These are phyloP conservation scores for Pythium rishiriense DNA, from an alignment of 352 stramenopile genomes.

Conservation along the genomic window DNA sequence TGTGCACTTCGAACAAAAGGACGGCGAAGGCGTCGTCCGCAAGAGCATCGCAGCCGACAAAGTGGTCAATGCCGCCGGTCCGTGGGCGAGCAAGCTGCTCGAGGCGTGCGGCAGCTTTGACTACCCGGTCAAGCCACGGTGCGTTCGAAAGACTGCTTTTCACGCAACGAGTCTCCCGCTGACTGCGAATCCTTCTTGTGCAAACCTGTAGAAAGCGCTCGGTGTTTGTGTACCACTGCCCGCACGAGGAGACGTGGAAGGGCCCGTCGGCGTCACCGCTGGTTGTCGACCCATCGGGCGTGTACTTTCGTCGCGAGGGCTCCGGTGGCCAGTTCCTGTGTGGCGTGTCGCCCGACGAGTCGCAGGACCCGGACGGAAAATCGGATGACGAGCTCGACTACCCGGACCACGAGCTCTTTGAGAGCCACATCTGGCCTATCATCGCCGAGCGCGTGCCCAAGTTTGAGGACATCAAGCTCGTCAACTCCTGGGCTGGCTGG, in stretches of 20 bases:
- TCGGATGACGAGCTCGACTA: constrained; percentile 67
- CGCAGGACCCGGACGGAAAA: constrained; percentile 61
- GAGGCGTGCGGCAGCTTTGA: constrained; percentile 68
- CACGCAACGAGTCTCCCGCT: background rate
- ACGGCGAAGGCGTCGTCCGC: constrained; percentile 31
- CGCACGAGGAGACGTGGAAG: constrained; percentile 73
- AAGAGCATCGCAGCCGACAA: constrained; percentile 42
- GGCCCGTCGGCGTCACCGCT: constrained; percentile 62
- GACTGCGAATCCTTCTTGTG: background rate
- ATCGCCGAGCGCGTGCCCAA: constrained; percentile 72
- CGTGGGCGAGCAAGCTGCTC: constrained; percentile 69
- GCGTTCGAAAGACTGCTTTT: no score
- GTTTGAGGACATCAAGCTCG: constrained; percentile 82
- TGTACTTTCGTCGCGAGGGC: constrained; percentile 84
- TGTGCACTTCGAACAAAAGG: constrained; percentile 45
- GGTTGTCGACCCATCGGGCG: constrained; percentile 71
- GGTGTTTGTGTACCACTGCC: constrained; percentile 80
- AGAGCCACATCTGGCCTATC: constrained; percentile 80
- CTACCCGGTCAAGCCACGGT: constrained; percentile 73
- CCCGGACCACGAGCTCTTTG: constrained; percentile 71
- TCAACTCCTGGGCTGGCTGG: constrained; percentile 76
- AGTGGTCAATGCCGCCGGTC: constrained; percentile 78
- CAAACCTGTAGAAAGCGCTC: constrained; percentile 53
- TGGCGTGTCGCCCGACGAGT: constrained; percentile 58
- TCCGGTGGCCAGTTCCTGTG: constrained; percentile 69